A percentile compares a stretch with the other conserved stretches of the same genome.
These are phyloP conservation scores for Naganishia vaughanmartiniae DNA, from an alignment of 768 basidiomycete genomes.

Conservation along the genomic window DNA sequence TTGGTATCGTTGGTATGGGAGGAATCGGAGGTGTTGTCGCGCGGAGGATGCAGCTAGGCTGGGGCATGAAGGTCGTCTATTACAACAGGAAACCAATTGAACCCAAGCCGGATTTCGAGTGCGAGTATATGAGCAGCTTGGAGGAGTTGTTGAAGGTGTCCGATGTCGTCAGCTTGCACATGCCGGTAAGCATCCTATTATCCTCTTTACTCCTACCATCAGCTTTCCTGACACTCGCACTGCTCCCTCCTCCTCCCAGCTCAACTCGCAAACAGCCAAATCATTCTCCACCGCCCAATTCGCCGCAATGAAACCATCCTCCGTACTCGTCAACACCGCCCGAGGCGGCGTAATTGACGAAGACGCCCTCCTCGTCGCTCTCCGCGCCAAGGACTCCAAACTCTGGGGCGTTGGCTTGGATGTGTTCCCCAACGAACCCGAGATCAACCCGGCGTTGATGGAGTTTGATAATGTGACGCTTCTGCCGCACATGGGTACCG, in stretches of 20 bases:
- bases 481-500: constrained; percentile 82
- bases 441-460: constrained; percentile 73
- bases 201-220: constrained; percentile 47
- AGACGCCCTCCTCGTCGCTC: constrained; percentile 74
- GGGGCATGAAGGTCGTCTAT: constrained; percentile 88
- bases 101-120: constrained; percentile 67
- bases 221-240: background rate
- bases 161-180: constrained; percentile 82
- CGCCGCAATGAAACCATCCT: constrained; percentile 69
- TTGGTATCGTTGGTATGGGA: constrained; percentile 55
- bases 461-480: constrained; percentile 76
- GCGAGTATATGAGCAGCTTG: constrained; percentile 65
- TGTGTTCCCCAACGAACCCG: constrained; percentile 80
- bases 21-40: constrained; percentile 53
- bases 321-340: constrained; percentile 80
- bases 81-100: constrained; percentile 56
- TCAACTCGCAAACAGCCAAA: constrained; percentile 61
- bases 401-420: constrained; percentile 69
- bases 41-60: constrained; percentile 57
- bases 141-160: constrained; percentile 65
- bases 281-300: constrained; percentile 75
- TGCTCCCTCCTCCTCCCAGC: background rate
- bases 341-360: constrained; percentile 89
- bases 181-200: constrained; percentile 59
- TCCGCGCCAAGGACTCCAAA: constrained; percentile 76